These are phyloP conservation scores for Eutypella sp. DNA, from an alignment of 2,329 filamentous ascomycete species.

Conservation along the genomic window DNA sequence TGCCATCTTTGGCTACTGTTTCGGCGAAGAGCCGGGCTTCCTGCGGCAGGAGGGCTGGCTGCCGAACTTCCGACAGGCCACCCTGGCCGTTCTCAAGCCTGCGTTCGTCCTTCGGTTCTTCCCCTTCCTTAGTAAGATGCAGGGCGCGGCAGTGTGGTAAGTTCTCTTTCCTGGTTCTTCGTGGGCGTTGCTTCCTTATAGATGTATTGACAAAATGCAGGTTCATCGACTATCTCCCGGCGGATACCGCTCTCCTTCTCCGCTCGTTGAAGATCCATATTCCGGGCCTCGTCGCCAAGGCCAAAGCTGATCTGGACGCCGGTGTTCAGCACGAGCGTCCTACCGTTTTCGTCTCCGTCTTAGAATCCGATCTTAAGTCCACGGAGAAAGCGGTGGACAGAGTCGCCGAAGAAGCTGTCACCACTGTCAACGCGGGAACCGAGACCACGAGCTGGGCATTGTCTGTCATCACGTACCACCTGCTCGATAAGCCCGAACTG, in stretches of 20 bases:
- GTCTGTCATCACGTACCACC: slow-evolving; percentile 30
- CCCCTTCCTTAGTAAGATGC: slow-evolving; percentile 14
- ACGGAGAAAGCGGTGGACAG: slow-evolving; percentile 10
- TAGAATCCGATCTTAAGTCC: slow-evolving; percentile 10
- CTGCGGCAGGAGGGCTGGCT: slow-evolving; percentile 29
- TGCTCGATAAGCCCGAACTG: slow-evolving; percentile 28
- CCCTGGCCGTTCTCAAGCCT: slow-evolving; percentile 14
- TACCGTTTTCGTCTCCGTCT: slow-evolving; percentile 17
- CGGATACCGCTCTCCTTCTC: slow-evolving; percentile 15
- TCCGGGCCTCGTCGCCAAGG: slow-evolving; percentile 8
- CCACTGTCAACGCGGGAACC: slow-evolving; percentile 26
- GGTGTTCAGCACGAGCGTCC: slow-evolving; percentile 9
- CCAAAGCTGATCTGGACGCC: slow-evolving; percentile 8
- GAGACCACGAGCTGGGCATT: slow-evolving; percentile 26
- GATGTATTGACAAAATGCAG: slow-evolving; percentile 2
- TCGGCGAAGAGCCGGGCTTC: slow-evolving; percentile 32
- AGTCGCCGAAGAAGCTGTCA: slow-evolving; percentile 14
- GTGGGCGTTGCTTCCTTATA: neutral
- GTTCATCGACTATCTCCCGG: slow-evolving; percentile 15
- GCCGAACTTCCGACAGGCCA: slow-evolving; percentile 27
- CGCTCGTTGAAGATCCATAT: slow-evolving; percentile 11
- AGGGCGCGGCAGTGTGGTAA: slow-evolving; percentile 6
- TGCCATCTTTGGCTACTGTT: slow-evolving; percentile 32
- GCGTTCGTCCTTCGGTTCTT: slow-evolving; percentile 21
- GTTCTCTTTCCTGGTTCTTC: neutral